Evolutionary conservation across 208 protist genomes (phyloP), one percentile per base, ranked within the genome.

Genomic region (Acanthamoeba healyi): DNA sequence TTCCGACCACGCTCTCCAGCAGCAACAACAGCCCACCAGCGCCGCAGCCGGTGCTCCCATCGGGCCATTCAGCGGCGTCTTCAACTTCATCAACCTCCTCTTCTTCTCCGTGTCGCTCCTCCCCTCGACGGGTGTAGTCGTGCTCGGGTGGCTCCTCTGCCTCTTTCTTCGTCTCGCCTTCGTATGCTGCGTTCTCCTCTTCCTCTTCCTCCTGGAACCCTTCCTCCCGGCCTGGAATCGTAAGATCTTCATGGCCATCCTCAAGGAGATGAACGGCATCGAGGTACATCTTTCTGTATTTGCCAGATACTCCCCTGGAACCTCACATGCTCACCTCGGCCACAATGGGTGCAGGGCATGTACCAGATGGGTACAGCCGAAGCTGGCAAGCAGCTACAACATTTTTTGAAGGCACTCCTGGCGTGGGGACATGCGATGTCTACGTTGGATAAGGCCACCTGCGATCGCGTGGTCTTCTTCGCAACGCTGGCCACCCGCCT

Each of bases 101-200:
- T 86, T 86, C 77, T 58, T 86, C 77, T 49, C 77, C 77, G 4
- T 86, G 77, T 86, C 77, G 77, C 77, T 86, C 77, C 77, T 86
- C 77, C 42, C 77, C 77, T 86, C 77, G 77, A 58, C 77, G 77
- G 40, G 77, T 86, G 29, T 86, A 44, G 58, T 86, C 44, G n/a
- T 86, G 44, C 40, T 86, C 44, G 77, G 77, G 44, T 86, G 77
- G 77, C 24, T 86, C 44, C n/a, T 86, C 15, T 86, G 26, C 46
- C 26, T 86, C 4, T 51, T 12, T 26, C 77, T 86, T n/a, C 77
- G 77, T 26, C 77, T 86, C 77, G 77, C 77, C 77, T 6, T 86
- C 42, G 42, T 86, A 2, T 61, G 77, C 46, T 86, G 77, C 44
- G 46, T 86, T 38, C 46, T 86, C 77, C 77, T 86, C n/a, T 86